Evolutionary conservation across 1,284 basidiomycete genomes (phyloP), one percentile per base, ranked within the genome.

Genomic region (Lentinula novae-zelandiae): DNA sequence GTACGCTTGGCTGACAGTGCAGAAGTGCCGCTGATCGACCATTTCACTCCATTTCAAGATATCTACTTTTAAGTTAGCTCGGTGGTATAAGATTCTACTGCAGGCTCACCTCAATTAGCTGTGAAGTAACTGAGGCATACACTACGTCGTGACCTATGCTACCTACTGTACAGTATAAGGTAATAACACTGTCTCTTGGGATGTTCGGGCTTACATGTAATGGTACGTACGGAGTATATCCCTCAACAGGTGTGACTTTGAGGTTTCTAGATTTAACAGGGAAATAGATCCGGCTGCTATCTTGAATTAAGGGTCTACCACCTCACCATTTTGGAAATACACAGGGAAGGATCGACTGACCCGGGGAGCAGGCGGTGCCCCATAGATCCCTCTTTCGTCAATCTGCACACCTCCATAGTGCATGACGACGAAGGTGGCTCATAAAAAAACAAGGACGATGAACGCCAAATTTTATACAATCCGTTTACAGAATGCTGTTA

Each of bases 31-130:
- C 78, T 82, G 64, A 83, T 82, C 53, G 82, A 71, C 78, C 78
- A 83, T 67, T n/a, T n/a, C n/a, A n/a, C n/a, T n/a, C n/a, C n/a
- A n/a, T n/a, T 85, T 84, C 61, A 84, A 70, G 70, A 80, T 83
- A 27, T 2, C 27, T 17, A 17, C 17, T 17, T 17, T 17, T 17
- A 17, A 17, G 17, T 17, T 17, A 17, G 17, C 17, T 17, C 17
- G 17, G 17, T 17, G 17, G 17, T 17, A 17, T 17, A 17, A 17
- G 17, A 17, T 17, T 17, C 17, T 17, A 17, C 17, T 17, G 17
- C 17, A 17, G 17, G 17, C 17, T 17, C 17, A 17, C 17, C 17
- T 17, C 17, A 17, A 1, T 17, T 17, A 17, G 17, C 17, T 17
- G 17, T 17, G 17, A 17, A 17, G 17, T 17, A 17, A 17, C 17